phyloP scores from a whole-genome alignment of 73 alveolate species.

The Paramecium octaurelia region DNA sequence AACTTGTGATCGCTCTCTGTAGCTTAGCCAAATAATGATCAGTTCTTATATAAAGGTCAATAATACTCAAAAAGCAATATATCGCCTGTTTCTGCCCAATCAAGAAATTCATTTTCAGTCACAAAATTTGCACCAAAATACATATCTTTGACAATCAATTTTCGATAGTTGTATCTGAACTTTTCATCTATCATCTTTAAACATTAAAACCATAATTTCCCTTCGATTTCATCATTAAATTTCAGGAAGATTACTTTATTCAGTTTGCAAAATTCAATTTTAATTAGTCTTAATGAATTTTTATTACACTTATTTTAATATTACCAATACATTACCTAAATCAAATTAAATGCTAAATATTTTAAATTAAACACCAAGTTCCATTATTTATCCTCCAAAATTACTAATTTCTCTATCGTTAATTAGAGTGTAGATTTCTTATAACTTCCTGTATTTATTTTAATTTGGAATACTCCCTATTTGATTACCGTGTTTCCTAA shows the following conservation, averaged over 20 bases:
- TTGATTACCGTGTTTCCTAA: not conserved
- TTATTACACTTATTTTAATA: not conserved
- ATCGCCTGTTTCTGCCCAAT: slow-evolving; percentile 23
- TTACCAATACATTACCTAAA: not conserved
- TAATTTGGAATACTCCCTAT: not conserved
- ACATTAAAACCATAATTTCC: not conserved
- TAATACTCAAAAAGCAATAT: not conserved
- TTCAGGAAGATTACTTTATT: not conserved
- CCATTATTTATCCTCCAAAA: not conserved
- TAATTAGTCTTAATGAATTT: not conserved
- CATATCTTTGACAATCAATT: not conserved
- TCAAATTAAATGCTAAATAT: not conserved
- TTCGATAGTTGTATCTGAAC: not conserved
- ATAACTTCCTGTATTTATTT: not conserved
- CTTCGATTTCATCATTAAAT: not conserved
- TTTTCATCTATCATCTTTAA: not conserved
- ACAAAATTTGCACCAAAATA: not conserved
- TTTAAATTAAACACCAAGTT: not conserved
- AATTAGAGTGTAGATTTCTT: not conserved
- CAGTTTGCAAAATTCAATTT: not conserved
- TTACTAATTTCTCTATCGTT: not conserved
- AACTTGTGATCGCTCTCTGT: not conserved
- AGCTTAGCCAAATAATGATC: not conserved
- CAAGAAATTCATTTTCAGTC: not conserved
- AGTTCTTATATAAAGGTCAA: not conserved